Base-by-base conservation (phyloP, 106 monocot genomes). In the Dioscorea dumetorum region DNA sequence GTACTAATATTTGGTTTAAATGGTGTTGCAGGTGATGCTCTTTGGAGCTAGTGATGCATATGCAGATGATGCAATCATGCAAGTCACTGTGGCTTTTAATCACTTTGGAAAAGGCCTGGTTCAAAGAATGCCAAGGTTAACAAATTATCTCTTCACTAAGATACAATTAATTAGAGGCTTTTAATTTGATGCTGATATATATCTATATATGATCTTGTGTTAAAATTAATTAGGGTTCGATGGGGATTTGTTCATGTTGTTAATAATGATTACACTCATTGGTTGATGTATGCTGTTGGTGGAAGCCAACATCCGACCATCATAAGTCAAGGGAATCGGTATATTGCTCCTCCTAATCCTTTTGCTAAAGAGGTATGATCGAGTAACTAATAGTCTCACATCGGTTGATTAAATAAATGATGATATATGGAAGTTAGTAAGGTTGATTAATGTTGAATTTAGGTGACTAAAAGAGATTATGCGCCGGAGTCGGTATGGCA, bases 61-160 rank as follows among this genome's bases (percentile, higher is more conserved):
- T 61, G 12, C n/a, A 3, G 56, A 52, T 2, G 81, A 81, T 13
- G 18, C n/a, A 32, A 57, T 71, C 24, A 76, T 81, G 81, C 75
- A 81, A 71, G 48, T 81, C 32, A 81, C 81, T 6, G 54, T 81
- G 10, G 81, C 76, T 3, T 81, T 81, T 75, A 81, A 81, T 50
- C 81, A 72, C 48, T 81, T 81, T 22, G 81, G 81, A 3, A 16
- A 60, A 19, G 76, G 71, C 4, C 75, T 81, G 2, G 60, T 70
- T 8, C 81, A 81, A 60, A 53, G 81, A 33, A 81, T 76, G 81
- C 81, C 81, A 12, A 58, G 69, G 69, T 66, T 54, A 54, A 54
- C 13, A 13, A 54, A 54, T 54, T 28, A 28, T 19, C 54, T 19
- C 15, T 18, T 18, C 5, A 54, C 34, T 64, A 32, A 33, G 28